These are phyloP conservation scores for Rhypophila decipiens DNA, from an alignment of 495 filamentous ascomycete species.

Conservation along the genomic window DNA sequence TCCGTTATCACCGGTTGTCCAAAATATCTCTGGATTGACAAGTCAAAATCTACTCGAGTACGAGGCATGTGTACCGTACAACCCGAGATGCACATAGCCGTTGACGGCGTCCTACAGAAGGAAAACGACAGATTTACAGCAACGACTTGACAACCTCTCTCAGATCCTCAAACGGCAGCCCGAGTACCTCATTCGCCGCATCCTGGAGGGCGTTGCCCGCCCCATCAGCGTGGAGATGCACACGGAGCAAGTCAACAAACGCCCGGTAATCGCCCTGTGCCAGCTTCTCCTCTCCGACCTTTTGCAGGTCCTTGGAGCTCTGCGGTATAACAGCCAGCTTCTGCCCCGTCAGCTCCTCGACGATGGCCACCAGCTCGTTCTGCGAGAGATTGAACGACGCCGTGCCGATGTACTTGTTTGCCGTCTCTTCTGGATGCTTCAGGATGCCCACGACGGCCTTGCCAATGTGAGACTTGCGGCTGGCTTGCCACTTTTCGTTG, in stretches of 20 bases:
- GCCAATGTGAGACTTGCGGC: constrained; percentile 42
- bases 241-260: constrained; percentile 36
- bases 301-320: constrained; percentile 37
- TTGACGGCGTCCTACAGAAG: no score
- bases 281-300: constrained; percentile 39
- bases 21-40: no score
- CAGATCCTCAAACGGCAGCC: constrained; percentile 18
- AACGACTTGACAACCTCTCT: constrained; percentile 11
- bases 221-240: constrained; percentile 37
- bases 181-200: constrained; percentile 17
- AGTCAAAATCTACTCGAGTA: no score
- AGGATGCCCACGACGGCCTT: constrained; percentile 43
- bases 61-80: no score
- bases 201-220: constrained; percentile 33
- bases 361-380: constrained; percentile 45
- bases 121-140: no score
- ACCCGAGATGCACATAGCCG: no score
- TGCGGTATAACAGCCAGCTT: constrained; percentile 32
- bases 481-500: constrained; percentile 39
- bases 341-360: constrained; percentile 43
- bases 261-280: constrained; percentile 32
- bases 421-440: constrained; percentile 45
- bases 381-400: constrained; percentile 47
- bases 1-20: no score
- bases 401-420: constrained; percentile 45